Base-by-base conservation (phyloP, 768 basidiomycete species). In the Pleurotus djamor region DNA sequence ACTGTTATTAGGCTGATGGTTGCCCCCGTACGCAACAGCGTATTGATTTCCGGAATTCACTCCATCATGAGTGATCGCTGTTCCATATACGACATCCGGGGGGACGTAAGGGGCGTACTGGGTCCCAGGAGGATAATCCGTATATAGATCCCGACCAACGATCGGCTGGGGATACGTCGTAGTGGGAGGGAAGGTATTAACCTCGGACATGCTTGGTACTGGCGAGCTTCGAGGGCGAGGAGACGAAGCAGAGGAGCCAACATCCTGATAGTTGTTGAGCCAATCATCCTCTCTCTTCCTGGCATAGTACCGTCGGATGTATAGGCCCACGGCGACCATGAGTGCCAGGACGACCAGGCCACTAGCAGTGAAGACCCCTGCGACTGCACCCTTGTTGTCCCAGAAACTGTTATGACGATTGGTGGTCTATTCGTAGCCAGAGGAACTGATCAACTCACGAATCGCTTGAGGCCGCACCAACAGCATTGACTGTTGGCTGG, bases 311-410 rank as follows among this genome's bases (percentile, higher is more conserved):
- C 58, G 60, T 36, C 60, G 13, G 32, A 58, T 49, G 14, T 57
- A 57, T 17, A 61, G 21, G 36, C 60, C 33, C 13, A 63, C 44
- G n/a, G 58, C 21, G 14, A 73, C 63, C 51, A 79, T 33, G 16
- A 69, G 62, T 16, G 69, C 73, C 45, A 76, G 10, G 16, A 61
- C 69, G 6, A 77, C 59, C 2, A 83, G 62, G 50, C 75, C 78
- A 55, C 76, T 71, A 58, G 74, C 69, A 43, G 75, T 71, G 60
- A 82, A 83, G 0, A 74, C 76, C 43, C 74, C 78, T 0, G 76
- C 82, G 16, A 81, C 77, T 0, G 79, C 82, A 37, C 72, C 77
- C 52, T 74, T 79, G 62, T 79, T 76, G 48, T 71, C 62, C 63
- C 80, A 76, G 73, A 83, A 83, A 59, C 82, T 82, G 56, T 21